phyloP scores from a whole-genome alignment of 345 rosid species.

The Moricandia arvensis region DNA sequence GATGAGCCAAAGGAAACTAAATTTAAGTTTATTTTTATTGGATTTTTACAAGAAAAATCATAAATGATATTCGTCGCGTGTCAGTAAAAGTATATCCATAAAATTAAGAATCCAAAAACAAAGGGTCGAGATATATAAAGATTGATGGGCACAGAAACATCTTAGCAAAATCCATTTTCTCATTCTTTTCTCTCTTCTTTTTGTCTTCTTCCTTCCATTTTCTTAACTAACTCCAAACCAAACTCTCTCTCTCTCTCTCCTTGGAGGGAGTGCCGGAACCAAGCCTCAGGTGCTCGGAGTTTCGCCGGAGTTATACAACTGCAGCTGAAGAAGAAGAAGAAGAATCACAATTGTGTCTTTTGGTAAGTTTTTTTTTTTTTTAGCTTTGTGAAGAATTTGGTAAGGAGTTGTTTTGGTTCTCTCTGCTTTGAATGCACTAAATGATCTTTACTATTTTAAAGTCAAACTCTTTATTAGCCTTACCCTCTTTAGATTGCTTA shows the following conservation, averaged over 20 bases:
- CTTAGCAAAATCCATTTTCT: no score
- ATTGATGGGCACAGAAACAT: no score
- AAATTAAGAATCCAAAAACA: no score
- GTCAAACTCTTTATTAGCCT: neutral
- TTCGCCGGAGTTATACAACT: neutral
- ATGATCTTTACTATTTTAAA: neutral
- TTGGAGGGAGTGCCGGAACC: neutral
- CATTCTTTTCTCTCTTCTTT: neutral
- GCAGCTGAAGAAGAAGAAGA: neutral
- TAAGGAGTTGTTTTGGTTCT: neutral
- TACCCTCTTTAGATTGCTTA: neutral
- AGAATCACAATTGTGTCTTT: slow-evolving; percentile 1
- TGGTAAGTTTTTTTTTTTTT: slow-evolving; percentile 3
- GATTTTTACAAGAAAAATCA: no score
- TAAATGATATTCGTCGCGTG: neutral
- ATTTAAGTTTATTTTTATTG: no score
- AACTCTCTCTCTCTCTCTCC: no score
- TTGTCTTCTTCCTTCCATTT: neutral
- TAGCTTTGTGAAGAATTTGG: neutral
- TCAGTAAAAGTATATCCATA: neutral
- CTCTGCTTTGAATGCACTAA: neutral
- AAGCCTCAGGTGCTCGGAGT: neutral
- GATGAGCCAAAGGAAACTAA: no score
- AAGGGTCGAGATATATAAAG: no score
- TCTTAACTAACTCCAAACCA: no score